Percentiles rank a stretch among this genome's conserved stretches.
These are phyloP conservation scores for Pythium aquatile DNA, from an alignment of 352 stramenopile genomes.

Conservation along the genomic window DNA sequence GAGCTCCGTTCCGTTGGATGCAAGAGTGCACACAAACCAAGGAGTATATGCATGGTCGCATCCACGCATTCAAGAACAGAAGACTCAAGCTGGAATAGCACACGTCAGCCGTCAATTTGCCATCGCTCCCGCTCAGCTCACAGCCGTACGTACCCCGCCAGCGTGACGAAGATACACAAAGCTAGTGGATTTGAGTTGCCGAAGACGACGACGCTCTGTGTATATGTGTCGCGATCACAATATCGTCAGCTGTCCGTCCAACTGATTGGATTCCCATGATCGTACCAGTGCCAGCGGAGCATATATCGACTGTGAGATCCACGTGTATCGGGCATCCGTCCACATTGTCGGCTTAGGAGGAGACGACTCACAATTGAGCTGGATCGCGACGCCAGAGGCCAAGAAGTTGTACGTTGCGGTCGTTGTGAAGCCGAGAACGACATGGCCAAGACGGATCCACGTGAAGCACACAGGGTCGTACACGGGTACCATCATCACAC, in stretches of 20 bases:
- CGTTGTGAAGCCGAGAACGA: conserved; percentile 25
- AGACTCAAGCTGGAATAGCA: conserved; percentile 11
- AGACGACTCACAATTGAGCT: conserved; percentile 63
- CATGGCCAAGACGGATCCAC: conserved; percentile 31
- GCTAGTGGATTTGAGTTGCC: conserved; percentile 25
- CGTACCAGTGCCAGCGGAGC: conserved; percentile 50
- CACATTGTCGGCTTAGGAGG: conserved; percentile 49
- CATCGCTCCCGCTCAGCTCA: not conserved
- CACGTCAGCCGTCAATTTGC: not conserved
- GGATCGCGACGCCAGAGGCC: conserved; percentile 38
- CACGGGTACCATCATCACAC: conserved; percentile 21
- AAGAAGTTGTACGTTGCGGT: conserved; percentile 35
- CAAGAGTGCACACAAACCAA: conserved; percentile 30
- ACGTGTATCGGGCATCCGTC: conserved; percentile 54
- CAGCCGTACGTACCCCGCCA: conserved; percentile 12
- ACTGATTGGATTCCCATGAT: not conserved
- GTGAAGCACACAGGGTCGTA: conserved; percentile 42
- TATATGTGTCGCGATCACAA: not conserved
- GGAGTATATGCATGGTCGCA: conserved; percentile 45
- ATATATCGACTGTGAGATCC: conserved; percentile 36
- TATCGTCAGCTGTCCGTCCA: not conserved
- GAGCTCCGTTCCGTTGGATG: not conserved
- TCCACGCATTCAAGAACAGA: conserved; percentile 36
- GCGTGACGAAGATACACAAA: conserved; percentile 14
- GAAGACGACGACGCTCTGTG: conserved; percentile 25